Evolutionary conservation across 139 green algal species (phyloP), one percentile per base, ranked within the genome.

Genomic region (Asterochloris erici): DNA sequence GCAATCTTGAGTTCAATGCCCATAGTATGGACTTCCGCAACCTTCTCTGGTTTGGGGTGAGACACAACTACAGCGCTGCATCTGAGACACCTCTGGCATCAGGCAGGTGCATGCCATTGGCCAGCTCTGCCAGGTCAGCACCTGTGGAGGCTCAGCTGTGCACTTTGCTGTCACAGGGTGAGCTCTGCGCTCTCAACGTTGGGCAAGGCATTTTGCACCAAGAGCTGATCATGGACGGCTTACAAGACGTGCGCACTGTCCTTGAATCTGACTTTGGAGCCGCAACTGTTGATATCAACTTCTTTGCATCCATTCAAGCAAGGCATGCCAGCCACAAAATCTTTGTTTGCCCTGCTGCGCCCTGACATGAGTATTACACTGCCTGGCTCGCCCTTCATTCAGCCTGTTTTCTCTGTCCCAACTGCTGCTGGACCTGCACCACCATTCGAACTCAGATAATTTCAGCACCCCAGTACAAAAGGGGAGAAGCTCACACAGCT

Each of bases 1-100:
- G 84, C 69, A 74, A 14, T 11, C 38, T 84, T 24, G 24, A 6
- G 0, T 90, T 74, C 60, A 24, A 85, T 14, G 14, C 62, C 10
- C 23, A 60, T 21, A 66, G n/a, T 23, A 88, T 88, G 86, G 82
- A 90, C 82, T 70, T 87, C 26, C 60, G 86, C 0, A 90, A 90
- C 79, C 77, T 90, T 27, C 12, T 90, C 1, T 90, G 73, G 63
- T 88, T 81, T 60, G 62, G 84, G 81, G 86, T 88, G 60, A 60
- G 71, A n/a, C 60, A 79, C 0, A 16, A 38, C 23, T 23, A 61
- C 28, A 23, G 54, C 21, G 12, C 17, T 21, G 61, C 23, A 47
- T 38, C 61, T 81, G 24, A 0, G 6, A 64, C 2, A 26, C 19
- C 66, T 9, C 19, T 26, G 66, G 1, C 4, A 71, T 71, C 66